Conservation (phyloP, 2,329 filamentous ascomycete species). For the Thermoascus crustaceus region DNA sequence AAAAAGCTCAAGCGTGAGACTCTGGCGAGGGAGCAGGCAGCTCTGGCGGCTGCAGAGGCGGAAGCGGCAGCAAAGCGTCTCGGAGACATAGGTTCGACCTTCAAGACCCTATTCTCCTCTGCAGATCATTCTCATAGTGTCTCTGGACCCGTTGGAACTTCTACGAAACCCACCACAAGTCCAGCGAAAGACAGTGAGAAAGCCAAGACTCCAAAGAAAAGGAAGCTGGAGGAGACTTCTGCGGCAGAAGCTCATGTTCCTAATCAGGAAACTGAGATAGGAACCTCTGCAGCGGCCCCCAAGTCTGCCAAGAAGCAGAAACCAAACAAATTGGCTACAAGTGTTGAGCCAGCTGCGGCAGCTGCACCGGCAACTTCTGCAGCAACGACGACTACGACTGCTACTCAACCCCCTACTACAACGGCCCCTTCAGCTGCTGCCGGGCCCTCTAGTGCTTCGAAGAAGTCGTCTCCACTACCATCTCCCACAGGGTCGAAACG, state of each 20-base stretch:
- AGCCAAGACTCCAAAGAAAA: conserved; percentile 19
- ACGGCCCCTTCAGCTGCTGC: conserved; percentile 21
- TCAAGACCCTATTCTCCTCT: conserved; percentile 28
- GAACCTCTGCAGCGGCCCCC: conserved; percentile 15
- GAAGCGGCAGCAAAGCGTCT: conserved; percentile 31
- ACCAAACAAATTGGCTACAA: conserved; percentile 24
- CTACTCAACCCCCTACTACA: conserved; percentile 16
- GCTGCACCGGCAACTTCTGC: not conserved
- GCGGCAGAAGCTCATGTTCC: conserved; percentile 15
- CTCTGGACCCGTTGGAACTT: conserved; percentile 15
- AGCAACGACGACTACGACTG: not conserved
- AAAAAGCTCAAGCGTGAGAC: conserved; percentile 54
- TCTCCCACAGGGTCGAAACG: conserved; percentile 19
- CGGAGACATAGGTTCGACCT: conserved; percentile 29
- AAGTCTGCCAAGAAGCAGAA: conserved; percentile 32
- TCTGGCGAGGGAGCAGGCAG: conserved; percentile 41
- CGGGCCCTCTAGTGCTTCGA: conserved; percentile 8
- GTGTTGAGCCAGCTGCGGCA: conserved; percentile 18
- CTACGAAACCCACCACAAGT: conserved; percentile 16
- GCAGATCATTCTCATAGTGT: conserved; percentile 14
- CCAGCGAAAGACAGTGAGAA: conserved; percentile 15
- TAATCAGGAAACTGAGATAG: conserved; percentile 15
- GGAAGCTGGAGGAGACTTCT: conserved; percentile 44
- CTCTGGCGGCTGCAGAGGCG: conserved; percentile 31
- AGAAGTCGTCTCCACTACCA: conserved; percentile 14